These are phyloP conservation scores for Ophiobolus disseminans DNA, from an alignment of 2,329 filamentous ascomycete genomes.

Conservation along the genomic window DNA sequence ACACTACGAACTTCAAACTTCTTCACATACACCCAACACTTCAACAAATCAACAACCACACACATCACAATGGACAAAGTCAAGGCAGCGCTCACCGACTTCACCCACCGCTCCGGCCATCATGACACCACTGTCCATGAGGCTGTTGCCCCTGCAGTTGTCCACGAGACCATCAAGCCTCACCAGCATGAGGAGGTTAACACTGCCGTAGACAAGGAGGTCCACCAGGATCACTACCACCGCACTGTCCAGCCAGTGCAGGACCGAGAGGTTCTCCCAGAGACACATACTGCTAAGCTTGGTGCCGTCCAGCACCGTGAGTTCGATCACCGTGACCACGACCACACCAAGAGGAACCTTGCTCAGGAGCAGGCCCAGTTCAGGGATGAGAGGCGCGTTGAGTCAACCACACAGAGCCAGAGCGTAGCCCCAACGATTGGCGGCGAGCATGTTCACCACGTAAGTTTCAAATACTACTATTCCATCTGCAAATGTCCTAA, in stretches of 20 bases:
- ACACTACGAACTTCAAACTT: conserved; percentile 1
- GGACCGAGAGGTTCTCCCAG: conserved; percentile 63
- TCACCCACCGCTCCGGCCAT: conserved; percentile 67
- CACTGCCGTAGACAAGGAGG: conserved; percentile 70
- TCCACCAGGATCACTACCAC: conserved; percentile 77
- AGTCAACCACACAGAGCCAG: conserved; percentile 59
- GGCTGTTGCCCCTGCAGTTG: conserved; percentile 65
- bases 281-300: conserved; percentile 68
- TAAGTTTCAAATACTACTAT: conserved; percentile 12
- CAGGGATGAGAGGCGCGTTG: conserved; percentile 57
- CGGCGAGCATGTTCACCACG: conserved; percentile 70
- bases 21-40: neutral
- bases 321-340: conserved; percentile 67
- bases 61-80: conserved; percentile 64
- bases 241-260: conserved; percentile 71
- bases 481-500: conserved; percentile 8
- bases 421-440: conserved; percentile 58
- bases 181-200: conserved; percentile 67
- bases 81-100: conserved; percentile 66
- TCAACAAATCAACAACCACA: conserved; percentile 7
- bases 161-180: conserved; percentile 66
- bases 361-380: conserved; percentile 62
- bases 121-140: conserved; percentile 76
- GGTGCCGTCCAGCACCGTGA: conserved; percentile 66
- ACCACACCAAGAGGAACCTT: conserved; percentile 35